A percentile compares a stretch with the other conserved stretches of the same genome.
These are phyloP conservation scores for Selenicereus undatus DNA, from an alignment of 148 eudicot genomes.

Conservation along the genomic window DNA sequence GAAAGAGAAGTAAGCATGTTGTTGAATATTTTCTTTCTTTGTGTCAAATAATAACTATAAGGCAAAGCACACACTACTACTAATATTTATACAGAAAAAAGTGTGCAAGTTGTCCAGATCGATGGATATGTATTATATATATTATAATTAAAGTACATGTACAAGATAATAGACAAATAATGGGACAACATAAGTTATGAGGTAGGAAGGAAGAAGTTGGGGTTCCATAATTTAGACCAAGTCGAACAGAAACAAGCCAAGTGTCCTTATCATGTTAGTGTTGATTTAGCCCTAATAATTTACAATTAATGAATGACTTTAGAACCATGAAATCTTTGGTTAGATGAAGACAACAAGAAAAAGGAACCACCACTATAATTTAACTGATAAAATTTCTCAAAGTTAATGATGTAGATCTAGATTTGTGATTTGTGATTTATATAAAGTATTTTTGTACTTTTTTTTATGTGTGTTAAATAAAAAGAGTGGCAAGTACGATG, in stretches of 20 bases:
- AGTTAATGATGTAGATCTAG: not conserved
- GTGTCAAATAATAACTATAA: not conserved
- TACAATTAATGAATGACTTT: not conserved
- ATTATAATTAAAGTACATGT: not conserved
- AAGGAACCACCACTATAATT: not conserved
- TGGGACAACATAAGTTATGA: not conserved
- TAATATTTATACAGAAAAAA: not conserved
- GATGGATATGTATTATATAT: not conserved
- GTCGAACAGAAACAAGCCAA: constrained; percentile 2
- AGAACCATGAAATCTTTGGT: not conserved
- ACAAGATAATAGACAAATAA: not conserved
- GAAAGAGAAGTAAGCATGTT: not conserved
- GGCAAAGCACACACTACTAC: not conserved
- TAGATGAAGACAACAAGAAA: not conserved
- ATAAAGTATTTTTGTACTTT: too few species aligned
- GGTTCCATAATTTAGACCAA: not conserved
- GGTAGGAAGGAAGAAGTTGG: not conserved
- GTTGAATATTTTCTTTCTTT: not conserved
- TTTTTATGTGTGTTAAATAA: not conserved
- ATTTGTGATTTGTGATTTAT: not conserved
- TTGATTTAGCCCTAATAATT: not conserved
- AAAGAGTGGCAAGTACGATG: too few species aligned
- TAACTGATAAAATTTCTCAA: too few species aligned
- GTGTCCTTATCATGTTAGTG: not conserved
- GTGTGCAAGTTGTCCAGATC: not conserved